Conservation (phyloP, 495 filamentous ascomycete species). For the Neurospora sp. region DNA sequence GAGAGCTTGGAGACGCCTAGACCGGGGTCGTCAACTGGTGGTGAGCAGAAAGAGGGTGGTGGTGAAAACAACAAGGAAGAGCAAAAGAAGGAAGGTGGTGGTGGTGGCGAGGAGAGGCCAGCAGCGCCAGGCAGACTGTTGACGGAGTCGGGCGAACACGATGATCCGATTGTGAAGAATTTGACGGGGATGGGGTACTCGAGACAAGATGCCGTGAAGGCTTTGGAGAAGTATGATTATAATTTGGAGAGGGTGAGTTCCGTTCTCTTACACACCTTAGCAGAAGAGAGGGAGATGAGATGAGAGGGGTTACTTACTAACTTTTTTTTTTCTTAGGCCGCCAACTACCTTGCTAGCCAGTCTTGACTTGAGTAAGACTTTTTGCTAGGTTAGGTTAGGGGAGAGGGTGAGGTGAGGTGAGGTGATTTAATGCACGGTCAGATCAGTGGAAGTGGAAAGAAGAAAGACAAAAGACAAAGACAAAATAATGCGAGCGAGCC, state of each 20-base stretch:
- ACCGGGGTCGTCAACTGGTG: not conserved
- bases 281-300: too few species aligned
- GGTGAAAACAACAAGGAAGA: not conserved
- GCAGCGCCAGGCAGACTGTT: conserved; percentile 50
- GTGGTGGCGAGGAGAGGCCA: conserved; percentile 11
- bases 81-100: conserved; percentile 17
- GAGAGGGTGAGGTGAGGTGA: not conserved
- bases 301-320: too few species aligned
- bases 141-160: conserved; percentile 64
- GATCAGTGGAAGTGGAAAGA: not conserved
- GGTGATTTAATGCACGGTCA: not conserved
- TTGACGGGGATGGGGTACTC: conserved; percentile 87
- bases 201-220: conserved; percentile 63
- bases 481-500: not conserved
- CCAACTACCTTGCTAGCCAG: conserved; percentile 38
- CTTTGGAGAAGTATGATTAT: conserved; percentile 90
- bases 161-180: conserved; percentile 85
- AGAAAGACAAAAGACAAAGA: not conserved
- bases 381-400: not conserved
- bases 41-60: not conserved
- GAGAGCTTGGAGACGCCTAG: not conserved
- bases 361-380: conserved; percentile 24
- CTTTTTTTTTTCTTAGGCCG: too few species aligned
- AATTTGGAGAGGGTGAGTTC: conserved; percentile 86
- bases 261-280: too few species aligned